These are phyloP conservation scores for Lactarius trivialis DNA, from an alignment of 768 basidiomycete species.

Conservation along the genomic window DNA sequence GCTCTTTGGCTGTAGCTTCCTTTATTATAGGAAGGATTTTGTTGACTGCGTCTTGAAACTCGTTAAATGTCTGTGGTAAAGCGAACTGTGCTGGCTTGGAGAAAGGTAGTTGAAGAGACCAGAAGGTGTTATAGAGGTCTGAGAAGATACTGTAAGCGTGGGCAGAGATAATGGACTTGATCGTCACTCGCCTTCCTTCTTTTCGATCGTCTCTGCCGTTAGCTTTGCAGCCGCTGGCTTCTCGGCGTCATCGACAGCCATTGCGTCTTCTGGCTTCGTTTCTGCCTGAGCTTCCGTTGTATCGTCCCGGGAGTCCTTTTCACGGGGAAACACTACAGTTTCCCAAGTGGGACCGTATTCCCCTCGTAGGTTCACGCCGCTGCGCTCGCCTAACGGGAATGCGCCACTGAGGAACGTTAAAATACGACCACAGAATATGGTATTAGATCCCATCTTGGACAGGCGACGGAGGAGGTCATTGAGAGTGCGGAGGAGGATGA, in stretches of 20 bases:
- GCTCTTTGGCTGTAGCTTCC: conserved; percentile 83
- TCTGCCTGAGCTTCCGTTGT: conserved; percentile 29
- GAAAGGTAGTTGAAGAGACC: conserved; percentile 83
- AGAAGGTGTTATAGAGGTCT: conserved; percentile 86
- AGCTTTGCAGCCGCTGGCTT: conserved; percentile 17
- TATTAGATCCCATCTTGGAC: conserved; percentile 79
- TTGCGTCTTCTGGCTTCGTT: conserved; percentile 39
- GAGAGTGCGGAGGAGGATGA: conserved; percentile 73
- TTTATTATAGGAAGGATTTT: conserved; percentile 74
- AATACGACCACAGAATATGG: conserved; percentile 85
- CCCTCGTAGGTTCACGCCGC: conserved; percentile 86
- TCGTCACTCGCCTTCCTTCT: conserved; percentile 50
- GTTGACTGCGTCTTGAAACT: conserved; percentile 65
- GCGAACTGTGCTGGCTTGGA: conserved; percentile 72
- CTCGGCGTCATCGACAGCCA: conserved; percentile 51
- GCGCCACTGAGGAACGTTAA: conserved; percentile 80
- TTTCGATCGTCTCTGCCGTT: conserved; percentile 37
- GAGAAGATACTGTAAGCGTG: conserved; percentile 11
- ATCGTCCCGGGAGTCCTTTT: conserved; percentile 26
- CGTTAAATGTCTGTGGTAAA: conserved; percentile 44
- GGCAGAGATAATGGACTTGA: neutral
- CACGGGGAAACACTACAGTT: conserved; percentile 42
- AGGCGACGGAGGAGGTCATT: conserved; percentile 84
- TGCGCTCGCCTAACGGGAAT: conserved; percentile 82
- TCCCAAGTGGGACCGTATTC: conserved; percentile 82